These are phyloP conservation scores for Clonostachys solani DNA, from an alignment of 2,329 filamentous ascomycete species.

Conservation along the genomic window DNA sequence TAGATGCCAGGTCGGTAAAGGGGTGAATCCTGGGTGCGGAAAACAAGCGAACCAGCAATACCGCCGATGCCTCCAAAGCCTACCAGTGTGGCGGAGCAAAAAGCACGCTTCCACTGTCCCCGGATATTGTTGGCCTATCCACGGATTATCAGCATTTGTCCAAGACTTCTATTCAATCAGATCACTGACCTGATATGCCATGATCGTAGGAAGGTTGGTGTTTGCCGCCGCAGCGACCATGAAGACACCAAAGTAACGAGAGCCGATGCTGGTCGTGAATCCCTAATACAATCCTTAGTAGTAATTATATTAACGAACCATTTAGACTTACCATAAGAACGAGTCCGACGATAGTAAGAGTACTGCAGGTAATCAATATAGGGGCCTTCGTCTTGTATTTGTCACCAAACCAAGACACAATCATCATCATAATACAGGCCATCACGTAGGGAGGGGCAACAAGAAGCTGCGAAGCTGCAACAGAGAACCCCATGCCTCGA, in stretches of 20 bases:
- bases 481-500: constrained; percentile 9
- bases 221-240: constrained; percentile 9
- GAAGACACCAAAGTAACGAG: constrained; percentile 14
- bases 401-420: constrained; percentile 11
- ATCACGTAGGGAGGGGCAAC: constrained; percentile 16
- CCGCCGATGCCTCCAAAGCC: constrained; percentile 14
- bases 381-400: constrained; percentile 11
- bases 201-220: constrained; percentile 5
- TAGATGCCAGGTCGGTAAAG: constrained; percentile 7
- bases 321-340: constrained; percentile 2
- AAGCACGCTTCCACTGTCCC: constrained; percentile 15
- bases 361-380: constrained; percentile 8
- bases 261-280: constrained; percentile 2
- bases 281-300: background rate
- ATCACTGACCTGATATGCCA: constrained; percentile 6
- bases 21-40: constrained; percentile 9
- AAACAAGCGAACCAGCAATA: constrained; percentile 10
- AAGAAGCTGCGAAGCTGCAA: constrained; percentile 10
- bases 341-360: constrained; percentile 8
- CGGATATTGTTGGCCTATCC: constrained; percentile 11
- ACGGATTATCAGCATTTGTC: too few relatives aligned
- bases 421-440: constrained; percentile 9
- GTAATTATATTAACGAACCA: background rate
- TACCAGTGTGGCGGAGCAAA: constrained; percentile 11
- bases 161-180: too few relatives aligned